Conservation (phyloP, 495 filamentous ascomycete species). For the Xylaria cubensis region DNA sequence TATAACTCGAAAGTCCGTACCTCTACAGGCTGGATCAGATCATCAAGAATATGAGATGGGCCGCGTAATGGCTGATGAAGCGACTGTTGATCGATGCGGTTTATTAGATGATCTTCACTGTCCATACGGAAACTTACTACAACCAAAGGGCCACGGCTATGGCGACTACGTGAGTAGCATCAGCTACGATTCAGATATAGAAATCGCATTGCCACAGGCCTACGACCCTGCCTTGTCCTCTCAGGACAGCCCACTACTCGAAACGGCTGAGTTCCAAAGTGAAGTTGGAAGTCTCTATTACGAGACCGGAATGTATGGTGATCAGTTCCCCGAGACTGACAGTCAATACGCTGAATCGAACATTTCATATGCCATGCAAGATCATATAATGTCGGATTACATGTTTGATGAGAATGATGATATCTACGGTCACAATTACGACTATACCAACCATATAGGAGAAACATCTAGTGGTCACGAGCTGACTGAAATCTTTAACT, state of each 20-base stretch:
- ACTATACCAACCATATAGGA: background rate
- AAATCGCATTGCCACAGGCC: background rate
- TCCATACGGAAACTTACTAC: background rate
- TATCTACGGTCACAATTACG: background rate
- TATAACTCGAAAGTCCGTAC: background rate
- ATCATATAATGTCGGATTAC: constrained; percentile 12
- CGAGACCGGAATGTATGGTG: background rate
- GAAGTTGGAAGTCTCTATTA: background rate
- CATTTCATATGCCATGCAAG: background rate
- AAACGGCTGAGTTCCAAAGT: background rate
- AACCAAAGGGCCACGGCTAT: background rate
- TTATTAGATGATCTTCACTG: background rate
- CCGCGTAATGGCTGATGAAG: constrained; percentile 8
- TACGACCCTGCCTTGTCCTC: background rate
- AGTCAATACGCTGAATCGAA: background rate
- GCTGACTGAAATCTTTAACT: background rate
- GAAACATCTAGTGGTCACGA: background rate
- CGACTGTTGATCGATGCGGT: background rate
- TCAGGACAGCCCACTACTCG: background rate
- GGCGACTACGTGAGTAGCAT: constrained; percentile 9
- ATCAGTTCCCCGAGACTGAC: background rate
- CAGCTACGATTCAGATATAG: background rate
- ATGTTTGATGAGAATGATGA: constrained; percentile 4
- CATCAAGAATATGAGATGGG: background rate
- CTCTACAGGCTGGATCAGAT: background rate